phyloP scores from a whole-genome alignment of 2,329 filamentous ascomycete genomes.

The Paecilomyces sp. region DNA sequence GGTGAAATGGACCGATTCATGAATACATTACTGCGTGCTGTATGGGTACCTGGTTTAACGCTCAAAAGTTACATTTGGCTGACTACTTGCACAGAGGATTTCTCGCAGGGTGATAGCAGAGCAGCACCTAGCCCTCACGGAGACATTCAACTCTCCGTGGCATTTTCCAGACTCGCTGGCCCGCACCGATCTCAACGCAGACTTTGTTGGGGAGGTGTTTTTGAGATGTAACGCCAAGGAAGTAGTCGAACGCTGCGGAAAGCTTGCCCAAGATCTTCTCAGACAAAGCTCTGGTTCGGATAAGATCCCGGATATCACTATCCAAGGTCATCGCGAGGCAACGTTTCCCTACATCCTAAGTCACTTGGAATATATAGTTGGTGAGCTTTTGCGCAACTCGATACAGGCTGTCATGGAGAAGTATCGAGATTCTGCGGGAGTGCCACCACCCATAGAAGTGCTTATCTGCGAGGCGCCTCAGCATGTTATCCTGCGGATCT shows the following conservation, averaged over 20 bases:
- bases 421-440: conserved; percentile 41
- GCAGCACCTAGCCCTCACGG: conserved; percentile 89
- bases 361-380: conserved; percentile 94
- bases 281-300: conserved; percentile 66
- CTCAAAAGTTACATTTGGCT: conserved; percentile 2
- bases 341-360: conserved; percentile 95
- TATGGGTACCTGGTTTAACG: conserved; percentile 37
- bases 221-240: conserved; percentile 86
- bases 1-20: conserved; percentile 87
- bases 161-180: conserved; percentile 76
- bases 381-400: conserved; percentile 89
- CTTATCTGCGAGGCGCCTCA: conserved; percentile 90
- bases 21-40: conserved; percentile 85
- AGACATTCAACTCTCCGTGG: conserved; percentile 86
- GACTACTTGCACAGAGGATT: conserved; percentile 58
- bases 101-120: conserved; percentile 94
- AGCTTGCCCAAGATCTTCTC: conserved; percentile 67
- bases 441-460: conserved; percentile 80
- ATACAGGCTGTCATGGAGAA: conserved; percentile 86
- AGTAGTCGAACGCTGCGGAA: conserved; percentile 76
- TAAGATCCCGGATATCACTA: conserved; percentile 69
- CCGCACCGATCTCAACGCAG: conserved; percentile 55
- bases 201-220: conserved; percentile 94
- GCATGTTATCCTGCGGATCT: conserved; percentile 93
- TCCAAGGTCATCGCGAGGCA: conserved; percentile 79